These are phyloP conservation scores for Cubamyces lactineus DNA, from an alignment of 768 basidiomycete species.

Conservation along the genomic window DNA sequence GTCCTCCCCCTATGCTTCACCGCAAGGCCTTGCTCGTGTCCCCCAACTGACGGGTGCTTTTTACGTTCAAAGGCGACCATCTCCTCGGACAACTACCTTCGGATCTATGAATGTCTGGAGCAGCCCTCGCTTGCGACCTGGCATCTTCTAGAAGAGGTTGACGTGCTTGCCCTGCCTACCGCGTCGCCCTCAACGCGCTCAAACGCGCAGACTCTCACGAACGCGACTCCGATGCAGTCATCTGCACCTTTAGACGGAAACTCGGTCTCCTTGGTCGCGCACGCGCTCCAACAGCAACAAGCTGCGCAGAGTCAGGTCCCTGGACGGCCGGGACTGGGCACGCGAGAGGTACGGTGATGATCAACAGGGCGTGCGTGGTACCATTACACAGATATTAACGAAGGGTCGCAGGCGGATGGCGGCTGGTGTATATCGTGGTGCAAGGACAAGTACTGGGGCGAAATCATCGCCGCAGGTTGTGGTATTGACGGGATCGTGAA, in stretches of 20 bases:
- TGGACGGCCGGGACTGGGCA: slow-evolving; percentile 51
- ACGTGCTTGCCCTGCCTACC: slow-evolving; percentile 59
- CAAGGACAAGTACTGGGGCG: slow-evolving; percentile 95
- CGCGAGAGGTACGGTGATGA: slow-evolving; percentile 51
- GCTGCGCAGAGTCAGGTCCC: slow-evolving; percentile 36
- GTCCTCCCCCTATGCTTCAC: background rate
- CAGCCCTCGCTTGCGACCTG: slow-evolving; percentile 71
- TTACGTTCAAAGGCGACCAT: slow-evolving; percentile 70
- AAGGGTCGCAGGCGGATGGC: slow-evolving; percentile 60
- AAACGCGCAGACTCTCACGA: slow-evolving; percentile 56
- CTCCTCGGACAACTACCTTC: slow-evolving; percentile 82
- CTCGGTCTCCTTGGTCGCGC: slow-evolving; percentile 61
- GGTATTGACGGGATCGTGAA: slow-evolving; percentile 79
- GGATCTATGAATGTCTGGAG: slow-evolving; percentile 91
- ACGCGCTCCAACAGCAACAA: slow-evolving; percentile 65
- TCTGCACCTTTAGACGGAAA: slow-evolving; percentile 50
- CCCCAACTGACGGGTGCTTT: background rate
- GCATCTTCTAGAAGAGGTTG: slow-evolving; percentile 78
- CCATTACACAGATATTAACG: too few species aligned
- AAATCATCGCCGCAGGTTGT: slow-evolving; percentile 76
- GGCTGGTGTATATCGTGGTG: slow-evolving; percentile 97
- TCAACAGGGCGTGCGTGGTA: too few species aligned
- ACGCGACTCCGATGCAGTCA: slow-evolving; percentile 76
- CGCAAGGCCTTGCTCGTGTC: background rate
- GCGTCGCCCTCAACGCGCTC: slow-evolving; percentile 43